Percentiles rank a stretch among this genome's conserved stretches.
Conservation (phyloP, 768 basidiomycete genomes). For the Termitomyces bulborhizus region DNA sequence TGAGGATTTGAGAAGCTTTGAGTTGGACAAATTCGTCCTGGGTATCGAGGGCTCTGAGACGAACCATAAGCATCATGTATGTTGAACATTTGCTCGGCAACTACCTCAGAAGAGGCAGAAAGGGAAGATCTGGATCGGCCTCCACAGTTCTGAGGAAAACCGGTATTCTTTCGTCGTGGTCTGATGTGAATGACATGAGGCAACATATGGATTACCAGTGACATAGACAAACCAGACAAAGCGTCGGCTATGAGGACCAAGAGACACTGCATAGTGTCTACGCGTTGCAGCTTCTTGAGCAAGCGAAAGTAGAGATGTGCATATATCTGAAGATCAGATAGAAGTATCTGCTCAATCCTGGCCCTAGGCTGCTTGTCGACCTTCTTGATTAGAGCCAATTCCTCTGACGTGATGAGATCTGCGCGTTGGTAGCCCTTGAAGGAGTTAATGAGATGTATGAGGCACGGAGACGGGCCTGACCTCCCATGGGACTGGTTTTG, state of each 20-base stretch:
- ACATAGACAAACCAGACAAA: conserved; percentile 52
- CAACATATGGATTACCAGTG: neutral
- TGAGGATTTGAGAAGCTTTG: conserved; percentile 83
- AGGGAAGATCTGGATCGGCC: conserved; percentile 76
- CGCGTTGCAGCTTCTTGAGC: conserved; percentile 75
- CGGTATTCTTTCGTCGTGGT: conserved; percentile 82
- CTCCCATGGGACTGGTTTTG: conserved; percentile 96
- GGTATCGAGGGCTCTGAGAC: conserved; percentile 64
- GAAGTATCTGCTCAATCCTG: conserved; percentile 68
- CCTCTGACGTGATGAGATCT: conserved; percentile 81
- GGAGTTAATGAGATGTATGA: conserved; percentile 11
- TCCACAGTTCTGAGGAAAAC: conserved; percentile 61
- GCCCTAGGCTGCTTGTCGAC: conserved; percentile 76
- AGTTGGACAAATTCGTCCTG: conserved; percentile 96
- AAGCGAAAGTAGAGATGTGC: conserved; percentile 86
- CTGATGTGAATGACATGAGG: conserved; percentile 28
- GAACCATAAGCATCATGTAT: conserved; percentile 9
- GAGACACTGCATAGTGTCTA: conserved; percentile 84
- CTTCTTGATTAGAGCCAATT: conserved; percentile 83
- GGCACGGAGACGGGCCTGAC: conserved; percentile 32
- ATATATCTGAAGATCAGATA: conserved; percentile 80
- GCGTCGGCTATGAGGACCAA: conserved; percentile 88
- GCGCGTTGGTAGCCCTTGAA: conserved; percentile 90
- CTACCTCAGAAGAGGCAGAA: conserved; percentile 71
- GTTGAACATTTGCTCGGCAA: neutral